A percentile compares a stretch with the other conserved stretches of the same genome.
These are phyloP conservation scores for Vanderwaltozyma yarrowii DNA, from an alignment of 805 yeast species.

Conservation along the genomic window DNA sequence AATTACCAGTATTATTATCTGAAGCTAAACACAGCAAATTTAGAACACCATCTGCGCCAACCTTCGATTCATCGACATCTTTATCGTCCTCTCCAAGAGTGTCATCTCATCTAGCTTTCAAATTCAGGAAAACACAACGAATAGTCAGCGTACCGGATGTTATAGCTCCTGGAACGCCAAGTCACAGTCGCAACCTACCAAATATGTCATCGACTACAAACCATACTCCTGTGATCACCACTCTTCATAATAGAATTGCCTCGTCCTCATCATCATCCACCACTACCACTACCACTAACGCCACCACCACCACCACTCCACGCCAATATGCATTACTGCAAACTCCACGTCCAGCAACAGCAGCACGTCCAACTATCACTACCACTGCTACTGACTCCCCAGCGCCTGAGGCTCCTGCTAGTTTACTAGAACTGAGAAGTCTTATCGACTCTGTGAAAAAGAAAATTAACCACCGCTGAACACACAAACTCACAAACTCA, in stretches of 20 bases:
- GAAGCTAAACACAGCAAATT: slow-evolving; percentile 15
- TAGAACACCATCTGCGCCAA: slow-evolving; percentile 19
- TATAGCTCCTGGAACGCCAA: slow-evolving; percentile 10
- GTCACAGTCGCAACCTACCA: slow-evolving; percentile 8
- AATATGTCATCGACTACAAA: slow-evolving; percentile 1
- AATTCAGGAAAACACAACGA: slow-evolving; percentile 6
- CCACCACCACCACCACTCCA: background rate
- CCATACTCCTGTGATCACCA: background rate
- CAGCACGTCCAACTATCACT: too few species aligned
- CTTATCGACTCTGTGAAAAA: slow-evolving; percentile 18
- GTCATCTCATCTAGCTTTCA: slow-evolving; percentile 24
- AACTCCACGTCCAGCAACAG: too few species aligned
- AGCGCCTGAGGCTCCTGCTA: background rate
- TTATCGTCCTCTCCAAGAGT: slow-evolving; percentile 13
- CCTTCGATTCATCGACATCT: slow-evolving; percentile 4
- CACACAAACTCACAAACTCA: background rate
- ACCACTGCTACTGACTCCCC: background rate
- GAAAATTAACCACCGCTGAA: slow-evolving; percentile 43
- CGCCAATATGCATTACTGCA: background rate
- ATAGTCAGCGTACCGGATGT: slow-evolving; percentile 2
- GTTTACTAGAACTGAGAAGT: slow-evolving; percentile 10
- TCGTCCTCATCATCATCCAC: too few species aligned
- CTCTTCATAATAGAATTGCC: background rate
- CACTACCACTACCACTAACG: background rate
- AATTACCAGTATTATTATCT: slow-evolving; percentile 25